Evolutionary conservation across 1,139 yeast species (phyloP), one percentile per base, ranked within the genome.

Genomic region (Yamadazyma dendronema): DNA sequence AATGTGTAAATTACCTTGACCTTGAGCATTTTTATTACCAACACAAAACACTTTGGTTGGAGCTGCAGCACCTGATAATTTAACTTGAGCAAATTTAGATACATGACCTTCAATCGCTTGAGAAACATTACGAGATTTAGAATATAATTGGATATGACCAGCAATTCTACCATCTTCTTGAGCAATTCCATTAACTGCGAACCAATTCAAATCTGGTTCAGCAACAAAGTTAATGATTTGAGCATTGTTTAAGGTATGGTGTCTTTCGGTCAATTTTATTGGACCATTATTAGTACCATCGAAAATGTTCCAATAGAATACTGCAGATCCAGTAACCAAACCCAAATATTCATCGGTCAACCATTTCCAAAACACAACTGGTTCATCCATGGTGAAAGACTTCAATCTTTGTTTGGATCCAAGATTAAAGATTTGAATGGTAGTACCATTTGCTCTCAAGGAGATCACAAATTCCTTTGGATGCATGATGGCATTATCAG

Each of bases 91-190:
- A 65, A 94, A 94, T 36, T 82, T 81, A 42, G 96, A 92, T 39
- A 95, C 97, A 62, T 94, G 98, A 50, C 98, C 98, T 59, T 94
- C 97, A 53, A 94, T 88, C 21, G 96, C 94, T 68, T 94, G 99
- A 13, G 97, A 89, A 35, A 90, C 88, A 56, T 86, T 84, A 62
- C 97, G 82, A 40, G 83, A 80, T 59, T 82, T 84, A 42, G 96
- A 85, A 65, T 73, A 94, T 46, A 94, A 77, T 69, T 94, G 99
- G 59, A 92, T 85, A 64, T 88, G 95, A 56, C 99, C 99, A 25
- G 90, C 97, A 52, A 94, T 87, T 54, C 95, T 81, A 46, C 96
- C 96, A 52, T 86, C 85, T 59, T 88, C 96, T 65, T 89, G 97
- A 31, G 95, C 84, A 58, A 94, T 90, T 52, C 98, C 98, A 44